Base-by-base conservation (phyloP, 129 eudicot species). In the Dittrichia graveolens region DNA sequence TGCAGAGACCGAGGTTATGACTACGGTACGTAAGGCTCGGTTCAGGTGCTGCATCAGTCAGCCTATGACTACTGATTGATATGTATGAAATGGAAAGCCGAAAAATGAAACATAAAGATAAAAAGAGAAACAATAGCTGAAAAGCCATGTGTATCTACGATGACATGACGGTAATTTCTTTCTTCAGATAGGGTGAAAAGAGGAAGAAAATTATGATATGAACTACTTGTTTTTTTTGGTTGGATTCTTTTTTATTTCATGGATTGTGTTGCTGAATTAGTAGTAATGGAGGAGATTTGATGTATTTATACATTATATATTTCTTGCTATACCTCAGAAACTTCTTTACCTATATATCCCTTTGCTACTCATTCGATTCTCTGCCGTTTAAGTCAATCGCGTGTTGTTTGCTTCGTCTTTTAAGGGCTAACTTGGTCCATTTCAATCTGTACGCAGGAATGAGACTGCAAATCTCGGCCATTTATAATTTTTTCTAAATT, bases 31-130 rank as follows among this genome's bases (percentile, higher is more conserved):
- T 15, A 93, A 93, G 80, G 98, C 98, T 12, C 95, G 96, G 5
- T 93, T 89, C 85, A 82, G 98, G 92, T 93, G 98, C 84, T 93
- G 98, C 74, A 74, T 89, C 59, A 82, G 95, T 75, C 96, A 87
- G 47, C 98, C 98, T 1, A 93, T 93, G 98, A 93, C 98, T 50
- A 83, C 87, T 10, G 96, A 93, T 69, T 93, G 80, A 92, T 52
- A 77, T 52, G 39, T 58, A 42, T 35, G 67, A 42, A 31, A 42
- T 52, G 38, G 69, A 61, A 52, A 62, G 61, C 9, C 37, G 12
- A 53, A 12, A 59, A 52, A 58, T 12, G 5, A 40, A 40, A 53
- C 45, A 14, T 13, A 14, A 24, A 24, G 8, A 42, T 5, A 14
- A 15, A 42, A 16, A 65, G 13, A 52, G 49, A 55, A 16, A 5